These are phyloP conservation scores for Populus euphratica DNA, from an alignment of 345 rosid species.

Conservation along the genomic window DNA sequence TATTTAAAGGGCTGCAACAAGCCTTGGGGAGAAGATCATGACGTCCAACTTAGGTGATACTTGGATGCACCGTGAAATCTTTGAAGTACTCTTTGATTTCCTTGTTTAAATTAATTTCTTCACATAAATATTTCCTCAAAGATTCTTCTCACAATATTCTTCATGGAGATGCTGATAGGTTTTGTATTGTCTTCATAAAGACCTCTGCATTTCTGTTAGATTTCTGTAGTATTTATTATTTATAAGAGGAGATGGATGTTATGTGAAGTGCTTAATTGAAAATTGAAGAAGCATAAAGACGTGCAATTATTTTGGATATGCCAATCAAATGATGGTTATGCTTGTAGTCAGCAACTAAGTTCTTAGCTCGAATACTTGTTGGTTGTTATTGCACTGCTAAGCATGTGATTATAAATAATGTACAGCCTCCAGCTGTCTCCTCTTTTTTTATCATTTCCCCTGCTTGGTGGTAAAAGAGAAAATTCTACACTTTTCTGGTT, in stretches of 20 bases:
- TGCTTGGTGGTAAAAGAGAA: neutral
- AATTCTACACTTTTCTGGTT: neutral
- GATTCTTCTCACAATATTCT: conserved; percentile 3
- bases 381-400: neutral
- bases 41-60: conserved; percentile 86
- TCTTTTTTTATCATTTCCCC: neutral
- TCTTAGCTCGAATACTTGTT: neutral
- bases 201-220: neutral
- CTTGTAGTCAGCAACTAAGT: conserved; percentile 2
- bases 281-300: neutral
- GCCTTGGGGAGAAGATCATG: conserved; percentile 96
- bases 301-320: neutral
- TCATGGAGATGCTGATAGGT: neutral
- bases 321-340: conserved; percentile 2
- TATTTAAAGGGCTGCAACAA: conserved; percentile 51
- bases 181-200: neutral
- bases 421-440: neutral
- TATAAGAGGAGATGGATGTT: neutral
- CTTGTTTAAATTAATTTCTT: conserved; percentile 5
- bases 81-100: conserved; percentile 23
- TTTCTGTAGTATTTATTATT: neutral
- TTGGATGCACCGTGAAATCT: conserved; percentile 23
- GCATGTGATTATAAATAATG: neutral
- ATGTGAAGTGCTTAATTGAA: neutral
- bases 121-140: neutral